These are phyloP conservation scores for Vitrella brassicaformis DNA, from an alignment of 73 alveolate genomes.

Conservation along the genomic window DNA sequence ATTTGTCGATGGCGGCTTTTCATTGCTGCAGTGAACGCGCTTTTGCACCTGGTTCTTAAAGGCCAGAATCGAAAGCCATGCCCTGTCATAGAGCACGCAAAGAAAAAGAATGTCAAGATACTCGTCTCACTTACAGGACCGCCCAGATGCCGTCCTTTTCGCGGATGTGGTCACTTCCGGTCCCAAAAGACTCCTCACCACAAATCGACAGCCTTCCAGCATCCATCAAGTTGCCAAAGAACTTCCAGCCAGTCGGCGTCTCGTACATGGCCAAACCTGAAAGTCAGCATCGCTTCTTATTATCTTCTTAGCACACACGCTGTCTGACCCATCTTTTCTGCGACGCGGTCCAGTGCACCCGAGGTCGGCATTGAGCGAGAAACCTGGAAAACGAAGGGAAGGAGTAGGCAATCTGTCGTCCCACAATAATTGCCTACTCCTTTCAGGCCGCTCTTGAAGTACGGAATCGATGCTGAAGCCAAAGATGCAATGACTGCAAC, in stretches of 20 bases:
- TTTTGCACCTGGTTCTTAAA: slow-evolving; percentile 64
- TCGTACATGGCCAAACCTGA: slow-evolving; percentile 60
- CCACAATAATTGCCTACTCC: too few relatives aligned
- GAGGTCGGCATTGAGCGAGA: slow-evolving; percentile 99
- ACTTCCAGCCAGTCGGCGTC: slow-evolving; percentile 99
- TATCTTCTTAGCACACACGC: too few relatives aligned
- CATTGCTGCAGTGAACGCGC: neutral
- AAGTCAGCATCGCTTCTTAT: too few relatives aligned
- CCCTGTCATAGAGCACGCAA: too few relatives aligned
- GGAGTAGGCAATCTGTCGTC: too few relatives aligned
- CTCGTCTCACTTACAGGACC: too few relatives aligned
- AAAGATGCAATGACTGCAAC: slow-evolving; percentile 88
- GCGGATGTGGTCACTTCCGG: slow-evolving; percentile 93
- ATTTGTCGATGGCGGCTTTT: neutral
- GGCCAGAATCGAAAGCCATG: slow-evolving; percentile 94
- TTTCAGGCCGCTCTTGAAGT: slow-evolving; percentile 67
- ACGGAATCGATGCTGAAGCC: slow-evolving; percentile 57
- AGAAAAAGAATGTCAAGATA: too few relatives aligned
- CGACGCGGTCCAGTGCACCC: slow-evolving; percentile 93
- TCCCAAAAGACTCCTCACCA: slow-evolving; percentile 98
- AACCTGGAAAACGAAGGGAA: too few relatives aligned
- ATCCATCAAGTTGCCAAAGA: slow-evolving; percentile 98
- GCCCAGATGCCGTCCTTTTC: slow-evolving; percentile 99
- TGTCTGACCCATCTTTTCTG: slow-evolving; percentile 61
- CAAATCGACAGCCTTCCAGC: slow-evolving; percentile 72